Evolutionary conservation across 306 rosid species (phyloP).

Genomic region (Inga laurina): DNA sequence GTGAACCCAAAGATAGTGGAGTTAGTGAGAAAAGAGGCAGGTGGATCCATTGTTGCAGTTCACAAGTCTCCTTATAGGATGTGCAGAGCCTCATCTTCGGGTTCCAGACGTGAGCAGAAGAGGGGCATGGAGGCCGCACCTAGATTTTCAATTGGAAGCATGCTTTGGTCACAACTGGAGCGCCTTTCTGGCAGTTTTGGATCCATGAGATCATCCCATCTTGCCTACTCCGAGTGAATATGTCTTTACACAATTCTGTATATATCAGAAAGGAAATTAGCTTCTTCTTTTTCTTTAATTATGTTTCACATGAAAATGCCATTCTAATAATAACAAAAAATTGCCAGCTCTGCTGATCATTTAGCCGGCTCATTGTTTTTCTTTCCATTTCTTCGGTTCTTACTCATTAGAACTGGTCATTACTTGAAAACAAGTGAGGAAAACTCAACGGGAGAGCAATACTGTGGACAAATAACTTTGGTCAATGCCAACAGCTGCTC

Average conservation of each 20-base stretch:
- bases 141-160: constrained; percentile 60
- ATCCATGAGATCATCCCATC: constrained; percentile 42
- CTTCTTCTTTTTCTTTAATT: not conserved
- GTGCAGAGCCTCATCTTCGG: constrained; percentile 29
- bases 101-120: constrained; percentile 1
- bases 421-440: not conserved
- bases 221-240: not conserved
- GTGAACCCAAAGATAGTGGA: constrained; percentile 55
- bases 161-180: constrained; percentile 77
- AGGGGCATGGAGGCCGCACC: constrained; percentile 34
- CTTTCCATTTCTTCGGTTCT: not conserved
- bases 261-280: not conserved
- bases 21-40: constrained; percentile 54
- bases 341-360: not conserved
- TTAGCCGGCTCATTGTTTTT: not conserved
- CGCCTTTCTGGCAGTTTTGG: constrained; percentile 64
- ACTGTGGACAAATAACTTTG: not conserved
- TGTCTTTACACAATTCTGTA: not conserved
- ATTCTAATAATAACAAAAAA: not conserved
- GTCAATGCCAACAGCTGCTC: not conserved
- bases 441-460: not conserved
- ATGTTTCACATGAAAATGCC: constrained; percentile 6
- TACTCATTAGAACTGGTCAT: not conserved
- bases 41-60: constrained; percentile 56
- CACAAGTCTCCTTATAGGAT: constrained; percentile 50